A percentile compares a stretch with the other conserved stretches of the same genome.
Evolutionary conservation across 768 basidiomycete genomes (phyloP).

Genomic region (Amanita subjunquillea): DNA sequence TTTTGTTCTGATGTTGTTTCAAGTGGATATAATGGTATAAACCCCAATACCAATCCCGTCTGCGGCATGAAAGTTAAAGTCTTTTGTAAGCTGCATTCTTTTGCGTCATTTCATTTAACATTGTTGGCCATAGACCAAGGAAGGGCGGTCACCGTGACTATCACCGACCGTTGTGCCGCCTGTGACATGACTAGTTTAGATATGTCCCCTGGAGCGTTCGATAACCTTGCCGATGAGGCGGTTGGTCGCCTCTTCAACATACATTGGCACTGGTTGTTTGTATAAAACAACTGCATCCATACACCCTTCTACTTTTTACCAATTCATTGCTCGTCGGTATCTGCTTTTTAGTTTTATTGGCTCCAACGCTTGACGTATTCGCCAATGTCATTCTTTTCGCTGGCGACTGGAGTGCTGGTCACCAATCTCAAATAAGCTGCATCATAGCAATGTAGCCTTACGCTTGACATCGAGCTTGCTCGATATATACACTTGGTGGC

Average conservation of each 20-base stretch:
- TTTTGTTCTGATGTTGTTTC: constrained; percentile 1
- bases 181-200: constrained; percentile 48
- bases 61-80: constrained; percentile 40
- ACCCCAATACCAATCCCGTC: constrained; percentile 73
- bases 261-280: constrained; percentile 34
- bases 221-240: constrained; percentile 25
- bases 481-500: neutral
- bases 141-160: constrained; percentile 32
- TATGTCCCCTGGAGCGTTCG: constrained; percentile 52
- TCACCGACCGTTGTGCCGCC: constrained; percentile 55
- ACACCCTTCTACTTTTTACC: constrained; percentile 6
- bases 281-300: constrained; percentile 12
- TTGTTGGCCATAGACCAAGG: constrained; percentile 33
- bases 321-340: constrained; percentile 2
- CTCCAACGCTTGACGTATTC: constrained; percentile 18
- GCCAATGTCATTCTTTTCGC: constrained; percentile 4
- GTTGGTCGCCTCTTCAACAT: constrained; percentile 43
- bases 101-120: constrained; percentile 3
- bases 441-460: constrained; percentile 6
- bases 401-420: constrained; percentile 11
- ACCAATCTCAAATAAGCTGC: constrained; percentile 10
- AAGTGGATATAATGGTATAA: constrained; percentile 43
- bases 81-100: constrained; percentile 33
- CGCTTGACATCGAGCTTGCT: neutral
- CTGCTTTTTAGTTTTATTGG: constrained; percentile 5